These are phyloP conservation scores for Arabis alpina DNA, from an alignment of 345 rosid genomes.

Conservation along the genomic window DNA sequence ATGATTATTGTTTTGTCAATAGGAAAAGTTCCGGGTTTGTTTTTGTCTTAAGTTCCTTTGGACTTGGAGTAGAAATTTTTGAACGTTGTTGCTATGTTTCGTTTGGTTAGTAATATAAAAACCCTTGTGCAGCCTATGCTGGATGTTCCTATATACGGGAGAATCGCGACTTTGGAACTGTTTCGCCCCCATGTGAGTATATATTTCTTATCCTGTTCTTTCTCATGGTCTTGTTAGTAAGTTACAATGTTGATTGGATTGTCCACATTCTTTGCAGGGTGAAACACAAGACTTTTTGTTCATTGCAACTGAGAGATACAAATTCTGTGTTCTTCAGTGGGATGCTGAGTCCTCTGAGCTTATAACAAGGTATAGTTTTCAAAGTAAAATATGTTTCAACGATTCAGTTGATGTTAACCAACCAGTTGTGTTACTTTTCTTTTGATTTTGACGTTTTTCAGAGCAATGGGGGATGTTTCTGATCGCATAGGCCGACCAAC, in stretches of 20 bases:
- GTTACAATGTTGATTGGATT: constrained; percentile 16
- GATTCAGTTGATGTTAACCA: constrained; percentile 1
- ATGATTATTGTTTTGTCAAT: constrained; percentile 16
- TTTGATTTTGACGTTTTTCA: constrained; percentile 36
- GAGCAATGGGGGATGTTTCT: constrained; percentile 99
- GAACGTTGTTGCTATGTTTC: background rate
- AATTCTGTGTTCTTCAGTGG: constrained; percentile 99
- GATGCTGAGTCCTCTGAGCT: constrained; percentile 89
- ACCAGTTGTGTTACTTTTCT: constrained; percentile 20
- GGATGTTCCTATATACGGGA: constrained; percentile 97
- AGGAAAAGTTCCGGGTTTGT: background rate
- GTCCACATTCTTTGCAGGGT: constrained; percentile 56
- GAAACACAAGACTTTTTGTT: constrained; percentile 95
- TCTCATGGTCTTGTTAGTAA: constrained; percentile 12
- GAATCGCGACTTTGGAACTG: constrained; percentile 94
- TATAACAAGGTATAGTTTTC: constrained; percentile 66
- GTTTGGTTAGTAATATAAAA: background rate
- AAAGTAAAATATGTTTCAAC: background rate
- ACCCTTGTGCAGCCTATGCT: constrained; percentile 84
- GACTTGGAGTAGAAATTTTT: background rate
- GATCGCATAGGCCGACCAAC: constrained; percentile 98
- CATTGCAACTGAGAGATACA: constrained; percentile 94
- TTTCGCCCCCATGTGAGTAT: constrained; percentile 94
- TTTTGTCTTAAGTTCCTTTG: constrained; percentile 15
- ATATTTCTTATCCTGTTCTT: background rate